Percentiles rank a stretch among this genome's conserved stretches.
Evolutionary conservation across 2,329 filamentous ascomycete species (phyloP).

Genomic region (Emergomyces pasteurianus): DNA sequence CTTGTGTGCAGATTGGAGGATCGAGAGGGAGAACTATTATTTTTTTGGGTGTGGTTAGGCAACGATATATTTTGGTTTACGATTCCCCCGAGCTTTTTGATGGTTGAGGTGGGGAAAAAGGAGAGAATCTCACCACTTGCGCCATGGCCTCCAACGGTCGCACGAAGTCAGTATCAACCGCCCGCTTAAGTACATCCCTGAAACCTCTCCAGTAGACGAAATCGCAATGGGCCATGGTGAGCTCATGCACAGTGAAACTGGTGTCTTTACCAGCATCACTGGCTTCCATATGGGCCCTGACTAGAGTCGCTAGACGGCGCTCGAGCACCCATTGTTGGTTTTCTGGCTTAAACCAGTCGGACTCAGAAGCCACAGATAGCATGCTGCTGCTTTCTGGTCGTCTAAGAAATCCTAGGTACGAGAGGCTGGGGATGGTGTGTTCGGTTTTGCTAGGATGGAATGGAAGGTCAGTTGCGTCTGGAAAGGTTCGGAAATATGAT

Average conservation of each 20-base stretch:
- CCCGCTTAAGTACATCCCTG: conserved; percentile 10
- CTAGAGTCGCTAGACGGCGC: conserved; percentile 11
- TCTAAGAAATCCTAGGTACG: conserved; percentile 12
- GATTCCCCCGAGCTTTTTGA: neutral
- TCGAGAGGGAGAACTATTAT: conserved; percentile 13
- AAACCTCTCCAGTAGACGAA: conserved; percentile 15
- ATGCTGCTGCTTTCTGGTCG: neutral
- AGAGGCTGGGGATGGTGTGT: conserved; percentile 11
- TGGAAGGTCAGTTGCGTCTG: neutral
- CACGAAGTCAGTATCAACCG: conserved; percentile 3
- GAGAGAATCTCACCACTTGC: conserved; percentile 8
- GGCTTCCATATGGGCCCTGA: conserved; percentile 13
- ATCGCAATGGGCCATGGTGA: conserved; percentile 18
- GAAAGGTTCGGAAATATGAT: no score
- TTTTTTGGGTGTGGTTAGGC: neutral
- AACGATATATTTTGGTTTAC: neutral
- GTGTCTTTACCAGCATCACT: conserved; percentile 13
- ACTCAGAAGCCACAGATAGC: conserved; percentile 2
- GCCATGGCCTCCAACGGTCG: conserved; percentile 6
- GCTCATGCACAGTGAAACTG: conserved; percentile 14
- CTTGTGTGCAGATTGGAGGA: conserved; percentile 11
- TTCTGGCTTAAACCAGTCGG: conserved; percentile 10
- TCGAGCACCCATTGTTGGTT: conserved; percentile 14
- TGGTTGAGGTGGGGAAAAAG: neutral
- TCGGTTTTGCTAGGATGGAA: conserved; percentile 9